phyloP scores from a whole-genome alignment of 805 yeast species.

The Candida odintsovae region DNA sequence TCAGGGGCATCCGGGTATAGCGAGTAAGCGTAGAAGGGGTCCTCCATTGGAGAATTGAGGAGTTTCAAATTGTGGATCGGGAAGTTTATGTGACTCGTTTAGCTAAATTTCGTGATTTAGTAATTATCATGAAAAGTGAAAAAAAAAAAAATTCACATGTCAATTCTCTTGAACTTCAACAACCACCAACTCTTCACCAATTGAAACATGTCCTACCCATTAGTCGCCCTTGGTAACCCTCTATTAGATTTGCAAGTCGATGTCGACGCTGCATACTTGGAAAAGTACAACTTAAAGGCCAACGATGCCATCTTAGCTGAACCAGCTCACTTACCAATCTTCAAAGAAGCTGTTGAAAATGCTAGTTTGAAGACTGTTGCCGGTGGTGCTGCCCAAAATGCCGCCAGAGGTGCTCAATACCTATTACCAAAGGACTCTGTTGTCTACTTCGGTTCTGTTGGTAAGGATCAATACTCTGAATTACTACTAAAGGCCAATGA shows the following conservation, averaged over 20 bases:
- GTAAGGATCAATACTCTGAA: constrained; percentile 83
- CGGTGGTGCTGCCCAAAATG: constrained; percentile 99
- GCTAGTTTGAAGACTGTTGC: constrained; percentile 71
- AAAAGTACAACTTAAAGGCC: constrained; percentile 77
- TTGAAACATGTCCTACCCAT: constrained; percentile 48
- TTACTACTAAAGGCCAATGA: constrained; percentile 77
- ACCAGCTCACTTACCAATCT: constrained; percentile 81
- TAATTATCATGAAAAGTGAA: no score
- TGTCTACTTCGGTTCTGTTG: constrained; percentile 93
- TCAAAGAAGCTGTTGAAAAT: constrained; percentile 63
- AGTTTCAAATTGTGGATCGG: no score
- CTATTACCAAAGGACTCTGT: constrained; percentile 76
- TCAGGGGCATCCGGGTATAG: neutral
- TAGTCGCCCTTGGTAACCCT: constrained; percentile 91
- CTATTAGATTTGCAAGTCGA: constrained; percentile 81
- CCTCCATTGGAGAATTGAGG: neutral
- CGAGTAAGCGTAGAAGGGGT: neutral
- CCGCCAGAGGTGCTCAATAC: constrained; percentile 98
- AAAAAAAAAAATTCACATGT: neutral
- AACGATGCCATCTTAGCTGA: constrained; percentile 90
- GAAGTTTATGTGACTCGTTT: no score
- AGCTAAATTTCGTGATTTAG: neutral
- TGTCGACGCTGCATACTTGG: constrained; percentile 61
- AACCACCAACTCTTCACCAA: neutral
- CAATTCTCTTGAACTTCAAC: neutral